Evolutionary conservation across 208 protist species (phyloP).

Genomic region (Wallacemonas rigidus): DNA sequence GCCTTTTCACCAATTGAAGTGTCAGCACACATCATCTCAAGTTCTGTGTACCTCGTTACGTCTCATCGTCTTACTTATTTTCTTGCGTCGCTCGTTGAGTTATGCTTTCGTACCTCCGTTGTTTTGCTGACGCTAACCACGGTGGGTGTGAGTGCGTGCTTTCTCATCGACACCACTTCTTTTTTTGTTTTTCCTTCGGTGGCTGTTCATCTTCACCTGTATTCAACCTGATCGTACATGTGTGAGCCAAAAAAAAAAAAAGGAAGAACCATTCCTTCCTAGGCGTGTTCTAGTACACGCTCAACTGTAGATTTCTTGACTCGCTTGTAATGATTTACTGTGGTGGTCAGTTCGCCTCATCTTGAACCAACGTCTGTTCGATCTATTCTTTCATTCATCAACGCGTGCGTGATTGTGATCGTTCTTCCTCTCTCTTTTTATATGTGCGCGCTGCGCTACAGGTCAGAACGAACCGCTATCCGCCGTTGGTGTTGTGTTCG

Average conservation of each 20-base stretch:
- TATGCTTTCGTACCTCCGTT: conserved; percentile 14
- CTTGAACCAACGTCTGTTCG: no score
- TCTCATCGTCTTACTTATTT: background rate
- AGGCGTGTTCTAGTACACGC: background rate
- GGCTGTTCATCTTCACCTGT: background rate
- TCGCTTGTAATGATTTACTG: background rate
- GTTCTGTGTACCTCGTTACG: no score
- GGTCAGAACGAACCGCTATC: background rate
- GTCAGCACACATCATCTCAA: no score
- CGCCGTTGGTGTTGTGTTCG: background rate
- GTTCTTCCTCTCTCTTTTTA: no score
- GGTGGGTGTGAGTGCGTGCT: conserved; percentile 7
- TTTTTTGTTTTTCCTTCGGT: conserved; percentile 15
- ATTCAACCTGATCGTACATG: background rate
- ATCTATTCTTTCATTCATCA: no score
- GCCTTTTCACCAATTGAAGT: background rate
- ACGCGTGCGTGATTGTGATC: no score
- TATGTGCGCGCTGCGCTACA: background rate
- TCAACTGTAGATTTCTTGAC: background rate
- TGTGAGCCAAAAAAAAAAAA: conserved; percentile 7
- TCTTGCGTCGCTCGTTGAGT: conserved; percentile 7
- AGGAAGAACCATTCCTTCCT: conserved; percentile 17
- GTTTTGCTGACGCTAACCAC: conserved; percentile 7
- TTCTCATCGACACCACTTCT: conserved; percentile 15
- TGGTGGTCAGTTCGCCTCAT: no score